phyloP scores from a whole-genome alignment of 1,284 basidiomycete species.

The Boletus holoroseus region DNA sequence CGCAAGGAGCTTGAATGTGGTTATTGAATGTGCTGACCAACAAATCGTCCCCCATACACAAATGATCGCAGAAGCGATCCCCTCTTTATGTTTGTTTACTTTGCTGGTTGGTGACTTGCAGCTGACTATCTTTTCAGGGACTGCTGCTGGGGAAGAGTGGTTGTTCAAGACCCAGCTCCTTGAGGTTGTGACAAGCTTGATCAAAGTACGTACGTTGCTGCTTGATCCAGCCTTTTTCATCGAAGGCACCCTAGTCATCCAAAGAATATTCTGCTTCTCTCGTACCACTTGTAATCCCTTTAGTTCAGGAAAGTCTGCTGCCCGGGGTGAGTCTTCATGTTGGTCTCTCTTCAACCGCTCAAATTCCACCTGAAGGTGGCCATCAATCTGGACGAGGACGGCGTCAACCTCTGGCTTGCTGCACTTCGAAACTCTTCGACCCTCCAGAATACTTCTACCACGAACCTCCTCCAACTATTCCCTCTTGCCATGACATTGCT shows the following conservation, averaged over 20 bases:
- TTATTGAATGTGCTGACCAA: slow-evolving; percentile 65
- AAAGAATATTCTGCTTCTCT: slow-evolving; percentile 57
- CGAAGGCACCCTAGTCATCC: slow-evolving; percentile 44
- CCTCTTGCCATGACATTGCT: slow-evolving; percentile 60
- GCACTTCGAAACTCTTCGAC: slow-evolving; percentile 65
- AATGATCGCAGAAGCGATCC: slow-evolving; percentile 65
- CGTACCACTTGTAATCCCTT: slow-evolving; percentile 58
- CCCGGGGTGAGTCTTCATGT: slow-evolving; percentile 45
- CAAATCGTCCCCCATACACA: slow-evolving; percentile 68
- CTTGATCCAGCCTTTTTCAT: not conserved
- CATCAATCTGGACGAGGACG: slow-evolving; percentile 76
- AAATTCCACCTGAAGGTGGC: slow-evolving; percentile 45
- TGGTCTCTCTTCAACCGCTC: slow-evolving; percentile 2
- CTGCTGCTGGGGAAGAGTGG: slow-evolving; percentile 64
- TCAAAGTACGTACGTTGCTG: slow-evolving; percentile 46
- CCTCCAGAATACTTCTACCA: slow-evolving; percentile 45
- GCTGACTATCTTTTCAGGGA: slow-evolving; percentile 40
- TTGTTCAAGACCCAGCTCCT: slow-evolving; percentile 75
- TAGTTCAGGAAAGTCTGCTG: slow-evolving; percentile 71
- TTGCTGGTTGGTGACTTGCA: not conserved
- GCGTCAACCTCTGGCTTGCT: slow-evolving; percentile 68
- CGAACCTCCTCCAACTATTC: slow-evolving; percentile 63
- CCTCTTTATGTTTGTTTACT: slow-evolving; percentile 62
- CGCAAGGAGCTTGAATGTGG: slow-evolving; percentile 60
- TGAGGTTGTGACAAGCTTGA: slow-evolving; percentile 65